Evolutionary conservation across 805 yeast genomes (phyloP), one percentile per base, ranked within the genome.

Genomic region (Candida ipomoeae): DNA sequence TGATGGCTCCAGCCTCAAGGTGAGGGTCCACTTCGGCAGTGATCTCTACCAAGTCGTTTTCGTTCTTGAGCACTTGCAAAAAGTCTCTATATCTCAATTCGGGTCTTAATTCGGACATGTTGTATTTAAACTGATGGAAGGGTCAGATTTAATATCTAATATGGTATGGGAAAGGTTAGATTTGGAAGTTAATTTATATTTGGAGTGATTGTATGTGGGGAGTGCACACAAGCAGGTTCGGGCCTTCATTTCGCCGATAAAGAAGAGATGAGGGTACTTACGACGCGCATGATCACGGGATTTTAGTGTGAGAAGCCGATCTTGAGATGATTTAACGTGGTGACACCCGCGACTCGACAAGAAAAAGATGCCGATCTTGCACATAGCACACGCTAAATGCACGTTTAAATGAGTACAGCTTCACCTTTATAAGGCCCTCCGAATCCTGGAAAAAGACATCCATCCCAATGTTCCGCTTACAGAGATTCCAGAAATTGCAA

Each of bases 1-100:
- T 61, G 35, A 63, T 59, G 23, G 66, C 66, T n/a, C 66, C 67
- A 3, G 57, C 62, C 49, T 63, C 67, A 21, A 57, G 50, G 33
- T 54, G 35, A 10, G 66, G 66, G 47, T 63, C 66, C 7, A 62
- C 52, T 47, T 63, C 60, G 35, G 54, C 44, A 26, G 40, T 45
- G 38, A 63, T 56, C 40, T 62, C 65, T 20, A 59, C 54, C 34
- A 63, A 49, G 49, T 63, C 67, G 31, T 54, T 53, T 37, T 63
- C 60, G 15, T 59, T 44, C 40, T 56, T 55, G 21, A 62, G 51
- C 10, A 51, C 60, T 46, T 59, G 51, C 21, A 62, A 49, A 40
- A 62, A 63, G 43, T 61, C 64, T 56, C 66, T 55, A 49, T 62
- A 62, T 29, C 55, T 46, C 32, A 61, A 41, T 3, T 52, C 67